Percentiles rank a stretch among this genome's conserved stretches.
Evolutionary conservation across 495 filamentous ascomycete species (phyloP).

Genomic region (Massariosphaeria phaeospora): DNA sequence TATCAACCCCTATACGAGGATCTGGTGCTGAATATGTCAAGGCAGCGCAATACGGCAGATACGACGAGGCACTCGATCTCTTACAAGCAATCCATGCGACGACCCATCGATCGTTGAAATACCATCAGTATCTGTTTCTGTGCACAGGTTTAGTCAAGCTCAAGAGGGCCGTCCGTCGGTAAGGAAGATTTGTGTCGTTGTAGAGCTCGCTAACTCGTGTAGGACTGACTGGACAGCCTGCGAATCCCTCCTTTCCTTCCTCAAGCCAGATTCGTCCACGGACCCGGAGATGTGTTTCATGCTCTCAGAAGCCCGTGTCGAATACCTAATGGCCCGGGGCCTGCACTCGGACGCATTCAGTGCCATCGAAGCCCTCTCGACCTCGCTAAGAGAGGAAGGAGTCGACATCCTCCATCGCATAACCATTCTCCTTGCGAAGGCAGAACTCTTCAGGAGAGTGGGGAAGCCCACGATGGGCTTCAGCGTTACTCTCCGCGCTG

Average conservation of each 20-base stretch:
- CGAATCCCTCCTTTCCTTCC: conserved; percentile 5
- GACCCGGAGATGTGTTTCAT: conserved; percentile 69
- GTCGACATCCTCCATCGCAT: conserved; percentile 72
- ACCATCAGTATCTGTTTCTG: conserved; percentile 69
- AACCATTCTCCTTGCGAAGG: conserved; percentile 71
- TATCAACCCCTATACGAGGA: not conserved
- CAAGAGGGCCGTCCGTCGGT: conserved; percentile 25
- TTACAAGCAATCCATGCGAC: conserved; percentile 65
- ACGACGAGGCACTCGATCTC: conserved; percentile 61
- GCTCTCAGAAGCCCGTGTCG: conserved; percentile 64
- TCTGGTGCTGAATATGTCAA: conserved; percentile 36
- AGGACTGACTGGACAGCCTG: conserved; percentile 24
- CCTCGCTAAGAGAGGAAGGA: conserved; percentile 60
- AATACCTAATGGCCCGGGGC: conserved; percentile 60
- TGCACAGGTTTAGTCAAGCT: conserved; percentile 30
- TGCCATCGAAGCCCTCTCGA: conserved; percentile 63
- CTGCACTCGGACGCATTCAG: conserved; percentile 60
- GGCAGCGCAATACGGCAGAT: conserved; percentile 61
- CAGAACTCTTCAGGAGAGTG: conserved; percentile 61
- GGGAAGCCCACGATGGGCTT: conserved; percentile 78
- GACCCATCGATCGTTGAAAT: conserved; percentile 66
- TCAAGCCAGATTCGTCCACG: conserved; percentile 13
- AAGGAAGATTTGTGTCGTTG: not conserved
- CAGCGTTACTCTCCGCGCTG: conserved; percentile 73
- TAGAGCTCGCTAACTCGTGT: not conserved